Evolutionary conservation across 202 grass and related monocot species (phyloP).

Genomic region (Panicum virgatum): DNA sequence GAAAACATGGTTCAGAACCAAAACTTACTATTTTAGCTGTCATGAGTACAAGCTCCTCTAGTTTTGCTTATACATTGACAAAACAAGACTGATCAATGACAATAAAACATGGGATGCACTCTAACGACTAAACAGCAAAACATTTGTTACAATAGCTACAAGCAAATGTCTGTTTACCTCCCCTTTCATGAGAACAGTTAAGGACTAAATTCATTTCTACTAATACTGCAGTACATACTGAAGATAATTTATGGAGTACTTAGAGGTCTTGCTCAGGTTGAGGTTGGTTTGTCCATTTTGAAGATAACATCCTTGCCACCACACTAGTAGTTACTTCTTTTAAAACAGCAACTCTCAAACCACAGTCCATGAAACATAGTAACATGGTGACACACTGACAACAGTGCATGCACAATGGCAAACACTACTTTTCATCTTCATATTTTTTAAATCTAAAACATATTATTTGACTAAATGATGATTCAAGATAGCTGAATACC

Average conservation of each 20-base stretch:
- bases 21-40: not conserved
- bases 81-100: not conserved
- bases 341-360: not conserved
- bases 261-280: not conserved
- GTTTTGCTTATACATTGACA: not conserved
- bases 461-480: not conserved
- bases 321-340: not conserved
- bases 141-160: not conserved
- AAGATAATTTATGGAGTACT: not conserved
- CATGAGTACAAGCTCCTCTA: not conserved
- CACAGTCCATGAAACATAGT: not conserved
- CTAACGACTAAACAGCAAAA: not conserved
- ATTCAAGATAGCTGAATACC: constrained; percentile 37
- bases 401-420: not conserved
- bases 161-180: not conserved
- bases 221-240: not conserved
- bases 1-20: not conserved
- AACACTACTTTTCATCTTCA: not conserved
- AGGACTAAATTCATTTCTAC: not conserved
- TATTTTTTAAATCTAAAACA: not conserved
- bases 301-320: not conserved
- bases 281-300: not conserved
- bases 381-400: not conserved
- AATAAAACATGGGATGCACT: constrained; percentile 12
- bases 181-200: not conserved